These are phyloP conservation scores for Russula brevipes DNA, from an alignment of 768 basidiomycete genomes.

Conservation along the genomic window DNA sequence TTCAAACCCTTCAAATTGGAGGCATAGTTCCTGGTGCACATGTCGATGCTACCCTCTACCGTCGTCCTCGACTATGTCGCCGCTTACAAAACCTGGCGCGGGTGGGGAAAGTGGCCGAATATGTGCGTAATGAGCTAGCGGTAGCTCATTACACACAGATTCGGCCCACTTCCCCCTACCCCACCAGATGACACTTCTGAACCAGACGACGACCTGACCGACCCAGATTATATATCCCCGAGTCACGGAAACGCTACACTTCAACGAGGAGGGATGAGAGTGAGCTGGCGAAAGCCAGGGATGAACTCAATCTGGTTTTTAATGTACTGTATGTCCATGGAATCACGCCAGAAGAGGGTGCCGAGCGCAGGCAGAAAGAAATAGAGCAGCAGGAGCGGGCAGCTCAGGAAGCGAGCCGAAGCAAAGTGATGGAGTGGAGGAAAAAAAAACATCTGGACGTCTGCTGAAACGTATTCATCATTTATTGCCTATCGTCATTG, in stretches of 20 bases:
- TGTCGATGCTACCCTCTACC: constrained; percentile 1
- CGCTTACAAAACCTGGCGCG: not conserved
- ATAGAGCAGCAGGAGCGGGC: too few relatives aligned
- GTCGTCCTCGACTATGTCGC: not conserved
- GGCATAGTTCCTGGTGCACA: not conserved
- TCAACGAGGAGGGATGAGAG: not conserved
- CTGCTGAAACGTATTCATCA: too few relatives aligned
- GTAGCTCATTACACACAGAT: not conserved
- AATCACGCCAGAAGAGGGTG: too few relatives aligned
- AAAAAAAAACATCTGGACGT: too few relatives aligned
- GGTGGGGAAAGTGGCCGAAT: not conserved
- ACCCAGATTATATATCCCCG: not conserved
- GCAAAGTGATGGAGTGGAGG: too few relatives aligned
- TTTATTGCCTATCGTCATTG: too few relatives aligned
- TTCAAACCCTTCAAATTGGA: not conserved
- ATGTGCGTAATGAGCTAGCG: not conserved
- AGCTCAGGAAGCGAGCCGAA: too few relatives aligned
- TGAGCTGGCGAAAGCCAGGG: too few relatives aligned
- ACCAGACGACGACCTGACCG: not conserved
- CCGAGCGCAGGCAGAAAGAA: too few relatives aligned
- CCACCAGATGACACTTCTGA: not conserved
- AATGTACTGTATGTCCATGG: too few relatives aligned
- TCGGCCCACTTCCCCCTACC: not conserved
- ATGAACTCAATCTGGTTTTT: too few relatives aligned
- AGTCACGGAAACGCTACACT: not conserved